Base-by-base conservation (phyloP, 768 basidiomycete species). In the Coprinopsis cinerea region DNA sequence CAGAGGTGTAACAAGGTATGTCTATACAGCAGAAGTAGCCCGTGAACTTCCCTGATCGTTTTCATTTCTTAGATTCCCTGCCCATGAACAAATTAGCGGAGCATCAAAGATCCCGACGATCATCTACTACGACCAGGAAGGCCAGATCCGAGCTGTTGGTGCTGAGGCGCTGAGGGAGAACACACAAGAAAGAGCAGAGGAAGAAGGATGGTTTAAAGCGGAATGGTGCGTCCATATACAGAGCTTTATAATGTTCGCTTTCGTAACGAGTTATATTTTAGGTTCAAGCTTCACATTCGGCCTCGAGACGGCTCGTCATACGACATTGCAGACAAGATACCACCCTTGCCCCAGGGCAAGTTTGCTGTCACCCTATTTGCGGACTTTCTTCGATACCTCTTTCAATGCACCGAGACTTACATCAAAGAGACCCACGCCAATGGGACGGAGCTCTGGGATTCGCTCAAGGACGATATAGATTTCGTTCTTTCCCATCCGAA, bases 401-500 rank as follows among this genome's bases (percentile, higher is more conserved):
- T 66, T 34, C 34, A 64, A 3, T 77, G 78, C 45, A 68, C 72
- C 0, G 65, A 61, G 37, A 61, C 58, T 3, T 82, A 75, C 48
- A 80, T 83, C 42, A 57, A 63, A 25, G 74, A 79, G 20, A 67
- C 70, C 2, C 73, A 77, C 36, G 57, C 66, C 0, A 69, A 65
- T 51, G 79, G 81, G 1, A 54, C 32, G 14, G 62, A 65, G 9
- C 54, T 81, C 2, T 81, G 77, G 79, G 59, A 57, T 6, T 70
- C 69, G 5, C 53, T 81, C 5, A 66, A 74, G 53, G 54, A 53
- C 5, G 63, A 56, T 6, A 70, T 77, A 24, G 71, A 79, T 26
- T 78, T 74, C 50, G 68, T 85, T 3, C 68, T 84, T 14, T 73
- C 74, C 1, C 82, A 83, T 54, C 82, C 82, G 3, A 83, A 83